Base-by-base conservation (phyloP, 495 filamentous ascomycete species). In the Neurospora sp. region DNA sequence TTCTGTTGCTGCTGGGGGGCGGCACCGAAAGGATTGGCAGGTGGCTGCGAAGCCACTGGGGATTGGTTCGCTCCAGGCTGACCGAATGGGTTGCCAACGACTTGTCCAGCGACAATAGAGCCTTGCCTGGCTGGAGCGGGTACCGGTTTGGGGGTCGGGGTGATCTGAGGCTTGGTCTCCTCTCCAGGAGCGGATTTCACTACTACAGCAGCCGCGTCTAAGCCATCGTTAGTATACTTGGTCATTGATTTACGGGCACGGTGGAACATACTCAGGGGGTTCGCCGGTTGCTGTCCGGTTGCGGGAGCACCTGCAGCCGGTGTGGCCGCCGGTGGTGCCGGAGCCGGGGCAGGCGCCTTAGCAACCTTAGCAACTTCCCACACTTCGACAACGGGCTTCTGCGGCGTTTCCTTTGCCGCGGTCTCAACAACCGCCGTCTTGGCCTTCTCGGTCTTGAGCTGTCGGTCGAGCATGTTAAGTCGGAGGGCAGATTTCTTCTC, bases 321-420 rank as follows among this genome's bases (percentile, higher is more conserved):
- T 73, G 81, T 78, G 42, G 82, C 76, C 39, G 78, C 71, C 46
- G 79, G 74, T 22, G 81, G 80, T 37, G 74, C 53, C 37, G 73
- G 81, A 42, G 85, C 79, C 20, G 85, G 81, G 11, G 87, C 81
- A 12, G 86, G 83, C 69, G 89, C 86, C 76, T 89, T 93, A n/a
- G 89, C 88, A 35, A 83, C 83, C 81, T 94, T 93, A 0, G 90
- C 93, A 40, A 91, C 82, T 46, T 91, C 89, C 93, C 93, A 98
- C 0, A 97, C 94, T 78, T 97, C 93, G 12, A 81, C 85, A 8
- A 98, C 93, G 16, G 93, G 88, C 72, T 87, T 88, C 78, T 94
- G 84, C 2, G 94, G 94, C 0, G 93, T 96, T n/a, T 97, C 92
- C 35, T 85, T 86, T 0, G 91, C 94, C 18, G 93, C 94, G 69